Evolutionary conservation across 2,329 filamentous ascomycete genomes (phyloP), one percentile per base, ranked within the genome.

Genomic region (Arachnomyces sp.): DNA sequence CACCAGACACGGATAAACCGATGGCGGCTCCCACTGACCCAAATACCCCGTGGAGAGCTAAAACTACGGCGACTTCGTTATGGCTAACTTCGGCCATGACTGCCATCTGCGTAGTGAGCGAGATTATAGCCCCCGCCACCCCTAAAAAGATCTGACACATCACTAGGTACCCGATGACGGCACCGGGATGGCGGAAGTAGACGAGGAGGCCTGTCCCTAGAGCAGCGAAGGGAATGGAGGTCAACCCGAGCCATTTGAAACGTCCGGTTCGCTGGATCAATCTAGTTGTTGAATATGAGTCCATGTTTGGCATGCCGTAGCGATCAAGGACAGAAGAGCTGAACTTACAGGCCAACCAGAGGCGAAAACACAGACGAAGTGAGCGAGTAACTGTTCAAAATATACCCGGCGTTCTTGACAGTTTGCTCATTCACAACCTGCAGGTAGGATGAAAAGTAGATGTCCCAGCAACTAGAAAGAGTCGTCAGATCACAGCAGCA

Each of bases 91-190:
- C 71, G 0, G 74, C 69, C 58, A 78, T 70, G 41, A 70, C 65
- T 3, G 73, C 72, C 51, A 80, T 69, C 51, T 80, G 71, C 39
- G 72, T 64, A 42, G 64, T 63, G 40, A 79, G 70, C 40, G 73
- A 68, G 5, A 77, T 65, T 14, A 68, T 66, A 17, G 71, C 70
- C 5, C 73, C 74, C 2, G 66, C 70, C 31, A 78, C 68, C 1
- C 75, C 69, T 45, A 79, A 73, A 53, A 78, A 72, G 44, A 79
- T 69, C 51, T 80, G 72, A 44, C 71, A 75, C 71, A 78, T 74
- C 51, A 78, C 58, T 12, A 79, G 61, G 51, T 72, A 76, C 1
- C 72, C 73, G 28, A 78, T 62, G 34, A 63, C 57, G 15, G 57
- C 59, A 25, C 67, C 57, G 30, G 72, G 64, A 46, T 68, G 62